Percentiles rank a stretch among this genome's conserved stretches.
Evolutionary conservation across 2,329 filamentous ascomycete genomes (phyloP).

Genomic region (Microsporum audouinii): DNA sequence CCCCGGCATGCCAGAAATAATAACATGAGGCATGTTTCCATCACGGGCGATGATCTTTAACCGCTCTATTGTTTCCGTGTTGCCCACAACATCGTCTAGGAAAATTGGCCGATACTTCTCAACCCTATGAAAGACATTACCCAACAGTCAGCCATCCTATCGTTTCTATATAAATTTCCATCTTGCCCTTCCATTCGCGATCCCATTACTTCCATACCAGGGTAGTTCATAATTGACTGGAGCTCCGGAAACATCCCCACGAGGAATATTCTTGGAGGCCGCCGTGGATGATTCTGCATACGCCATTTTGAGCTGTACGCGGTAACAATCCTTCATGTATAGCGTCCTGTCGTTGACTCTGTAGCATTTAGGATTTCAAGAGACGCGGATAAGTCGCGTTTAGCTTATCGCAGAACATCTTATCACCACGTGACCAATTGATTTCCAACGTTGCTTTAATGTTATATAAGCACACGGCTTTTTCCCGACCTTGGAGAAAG

Average conservation of each 20-base stretch:
- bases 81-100: slow-evolving; percentile 93
- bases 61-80: slow-evolving; percentile 93
- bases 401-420: not conserved
- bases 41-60: slow-evolving; percentile 97
- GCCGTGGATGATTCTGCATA: slow-evolving; percentile 39
- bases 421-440: not conserved
- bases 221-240: slow-evolving; percentile 39
- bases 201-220: slow-evolving; percentile 30
- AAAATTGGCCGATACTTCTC: slow-evolving; percentile 95
- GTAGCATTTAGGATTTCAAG: no score
- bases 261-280: slow-evolving; percentile 32
- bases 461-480: no score
- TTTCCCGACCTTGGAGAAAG: not conserved
- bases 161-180: not conserved
- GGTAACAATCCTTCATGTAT: not conserved
- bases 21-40: slow-evolving; percentile 98
- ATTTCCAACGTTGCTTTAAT: no score
- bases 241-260: slow-evolving; percentile 30
- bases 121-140: slow-evolving; percentile 52
- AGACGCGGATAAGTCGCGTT: not conserved
- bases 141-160: not conserved
- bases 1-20: slow-evolving; percentile 98
- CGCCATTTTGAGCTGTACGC: slow-evolving; percentile 22
- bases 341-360: not conserved
- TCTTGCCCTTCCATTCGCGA: not conserved